These are phyloP conservation scores for Mucor indicus DNA, from an alignment of 371 early-diverging fungal species.

Conservation along the genomic window DNA sequence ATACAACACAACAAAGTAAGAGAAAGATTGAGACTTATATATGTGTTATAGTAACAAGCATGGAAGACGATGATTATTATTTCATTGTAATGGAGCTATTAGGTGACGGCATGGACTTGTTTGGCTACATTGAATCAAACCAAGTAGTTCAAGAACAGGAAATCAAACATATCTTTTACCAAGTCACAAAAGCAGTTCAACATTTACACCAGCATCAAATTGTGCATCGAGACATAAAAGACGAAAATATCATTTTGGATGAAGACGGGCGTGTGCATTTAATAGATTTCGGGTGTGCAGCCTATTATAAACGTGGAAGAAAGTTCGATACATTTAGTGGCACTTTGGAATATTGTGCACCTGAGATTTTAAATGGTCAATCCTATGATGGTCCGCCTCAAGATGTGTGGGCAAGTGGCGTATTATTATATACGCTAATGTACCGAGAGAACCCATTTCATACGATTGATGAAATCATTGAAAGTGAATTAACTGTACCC, in stretches of 20 bases:
- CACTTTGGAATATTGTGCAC: conserved; percentile 65
- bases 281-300: conserved; percentile 68
- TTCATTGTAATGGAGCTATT: conserved; percentile 62
- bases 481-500: too few relatives aligned
- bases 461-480: too few relatives aligned
- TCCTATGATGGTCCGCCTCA: conserved; percentile 66
- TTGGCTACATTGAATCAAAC: conserved; percentile 66
- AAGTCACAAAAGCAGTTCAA: conserved; percentile 54
- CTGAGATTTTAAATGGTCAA: conserved; percentile 61
- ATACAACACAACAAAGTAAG: background rate
- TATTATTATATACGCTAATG: conserved; percentile 73
- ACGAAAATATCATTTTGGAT: conserved; percentile 68
- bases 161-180: conserved; percentile 54
- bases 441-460: too few relatives aligned
- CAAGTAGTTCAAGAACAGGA: conserved; percentile 50
- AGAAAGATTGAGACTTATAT: background rate
- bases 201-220: conserved; percentile 67
- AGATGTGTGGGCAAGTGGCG: conserved; percentile 77
- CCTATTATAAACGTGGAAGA: conserved; percentile 52
- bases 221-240: conserved; percentile 73
- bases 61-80: conserved; percentile 59
- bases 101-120: conserved; percentile 61
- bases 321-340: conserved; percentile 67
- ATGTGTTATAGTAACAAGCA: conserved; percentile 25
- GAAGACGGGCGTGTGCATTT: conserved; percentile 45